Evolutionary conservation across 176 grass and related monocot genomes (phyloP).

Genomic region (Triticum aestivum): DNA sequence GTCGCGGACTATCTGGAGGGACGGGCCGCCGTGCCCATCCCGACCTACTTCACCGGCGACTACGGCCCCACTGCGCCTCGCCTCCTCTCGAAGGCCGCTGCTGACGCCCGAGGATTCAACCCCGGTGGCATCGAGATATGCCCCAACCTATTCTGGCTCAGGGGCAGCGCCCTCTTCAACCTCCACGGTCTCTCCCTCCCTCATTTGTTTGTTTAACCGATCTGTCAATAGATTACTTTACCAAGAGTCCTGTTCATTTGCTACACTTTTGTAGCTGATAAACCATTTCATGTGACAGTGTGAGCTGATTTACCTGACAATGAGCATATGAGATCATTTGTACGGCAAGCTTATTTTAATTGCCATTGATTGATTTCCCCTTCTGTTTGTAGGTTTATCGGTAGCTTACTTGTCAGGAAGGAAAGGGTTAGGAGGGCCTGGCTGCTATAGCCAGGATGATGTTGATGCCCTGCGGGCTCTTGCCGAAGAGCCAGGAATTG

Average conservation of each 20-base stretch:
- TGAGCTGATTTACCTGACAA: not conserved
- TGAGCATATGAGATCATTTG: not conserved
- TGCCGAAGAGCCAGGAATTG: constrained; percentile 65
- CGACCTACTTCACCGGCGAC: constrained; percentile 93
- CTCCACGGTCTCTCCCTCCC: constrained; percentile 51
- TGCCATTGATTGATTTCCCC: not conserved
- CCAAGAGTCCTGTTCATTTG: not conserved
- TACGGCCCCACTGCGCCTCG: constrained; percentile 57
- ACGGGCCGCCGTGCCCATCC: constrained; percentile 67
- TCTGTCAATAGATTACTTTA: not conserved
- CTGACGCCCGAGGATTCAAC: constrained; percentile 40
- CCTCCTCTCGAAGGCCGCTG: constrained; percentile 57
- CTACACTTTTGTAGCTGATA: not conserved
- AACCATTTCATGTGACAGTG: not conserved
- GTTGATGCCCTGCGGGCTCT: constrained; percentile 82
- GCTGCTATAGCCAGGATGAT: constrained; percentile 75
- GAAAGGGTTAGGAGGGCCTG: constrained; percentile 36
- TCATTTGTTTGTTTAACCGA: constrained; percentile 1
- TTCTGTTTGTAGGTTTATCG: constrained; percentile 55
- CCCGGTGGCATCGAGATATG: constrained; percentile 72
- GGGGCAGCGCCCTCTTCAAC: constrained; percentile 76
- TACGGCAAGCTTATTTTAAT: not conserved
- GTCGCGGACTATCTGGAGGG: constrained; percentile 75
- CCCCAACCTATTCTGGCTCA: constrained; percentile 89
- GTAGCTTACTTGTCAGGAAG: constrained; percentile 81